These are phyloP conservation scores for Annona squamosa DNA, from an alignment of 164 flowering plant species.

Conservation along the genomic window DNA sequence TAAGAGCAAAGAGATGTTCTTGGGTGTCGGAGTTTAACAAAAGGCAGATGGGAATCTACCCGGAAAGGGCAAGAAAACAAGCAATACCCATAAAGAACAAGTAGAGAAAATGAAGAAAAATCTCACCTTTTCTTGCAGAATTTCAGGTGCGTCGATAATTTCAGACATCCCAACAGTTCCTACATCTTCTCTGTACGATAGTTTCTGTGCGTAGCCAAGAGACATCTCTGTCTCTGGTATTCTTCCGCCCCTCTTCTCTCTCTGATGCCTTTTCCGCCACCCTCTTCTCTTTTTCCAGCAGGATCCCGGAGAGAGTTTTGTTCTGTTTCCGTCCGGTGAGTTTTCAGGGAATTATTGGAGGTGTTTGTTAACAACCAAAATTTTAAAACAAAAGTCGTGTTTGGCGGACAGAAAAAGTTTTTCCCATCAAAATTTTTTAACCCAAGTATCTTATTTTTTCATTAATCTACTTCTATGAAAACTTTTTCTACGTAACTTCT, in stretches of 20 bases:
- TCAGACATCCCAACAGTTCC: conserved; percentile 85
- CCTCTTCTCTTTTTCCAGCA: no score
- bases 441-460: no score
- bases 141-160: conserved; percentile 49
- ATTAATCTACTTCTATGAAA: no score
- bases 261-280: background rate
- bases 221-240: conserved; percentile 38
- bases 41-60: background rate
- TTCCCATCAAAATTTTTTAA: no score
- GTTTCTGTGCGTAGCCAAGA: conserved; percentile 86
- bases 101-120: conserved; percentile 2
- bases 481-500: no score
- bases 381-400: no score
- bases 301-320: no score
- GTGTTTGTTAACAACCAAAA: no score
- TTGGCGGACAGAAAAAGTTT: no score
- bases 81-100: background rate
- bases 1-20: background rate
- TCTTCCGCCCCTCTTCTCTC: background rate
- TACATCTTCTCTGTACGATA: conserved; percentile 80
- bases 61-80: conserved; percentile 1
- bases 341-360: no score
- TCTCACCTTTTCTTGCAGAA: conserved; percentile 54
- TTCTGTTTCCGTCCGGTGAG: no score
- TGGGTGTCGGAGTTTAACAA: conserved; percentile 4